Evolutionary conservation across 2,329 filamentous ascomycete species (phyloP).

Genomic region (Curvularia sp.): DNA sequence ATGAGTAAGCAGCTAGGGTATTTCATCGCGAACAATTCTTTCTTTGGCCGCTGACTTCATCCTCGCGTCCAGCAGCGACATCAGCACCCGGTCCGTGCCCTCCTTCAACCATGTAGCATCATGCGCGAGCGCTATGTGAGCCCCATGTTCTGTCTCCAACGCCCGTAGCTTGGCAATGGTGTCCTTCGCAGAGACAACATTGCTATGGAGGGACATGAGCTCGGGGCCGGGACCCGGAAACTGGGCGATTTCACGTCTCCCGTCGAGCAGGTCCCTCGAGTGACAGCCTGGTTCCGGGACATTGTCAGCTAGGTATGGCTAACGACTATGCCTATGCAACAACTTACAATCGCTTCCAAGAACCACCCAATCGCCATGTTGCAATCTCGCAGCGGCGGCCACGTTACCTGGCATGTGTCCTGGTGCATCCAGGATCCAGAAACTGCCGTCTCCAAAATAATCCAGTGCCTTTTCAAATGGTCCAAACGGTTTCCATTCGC

Average conservation of each 20-base stretch:
- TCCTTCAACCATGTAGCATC: conserved; percentile 42
- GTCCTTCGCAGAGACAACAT: conserved; percentile 34
- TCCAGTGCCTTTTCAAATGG: conserved; percentile 48
- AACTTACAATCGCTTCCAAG: conserved; percentile 42
- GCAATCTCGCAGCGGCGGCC: conserved; percentile 38
- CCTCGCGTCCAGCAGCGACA: conserved; percentile 38
- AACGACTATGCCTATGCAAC: background rate
- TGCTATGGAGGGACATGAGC: conserved; percentile 38
- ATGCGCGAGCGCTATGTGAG: conserved; percentile 43
- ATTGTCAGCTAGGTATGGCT: background rate
- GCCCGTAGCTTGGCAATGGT: conserved; percentile 38
- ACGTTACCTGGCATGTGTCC: conserved; percentile 53
- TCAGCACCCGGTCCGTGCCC: conserved; percentile 35
- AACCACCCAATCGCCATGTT: conserved; percentile 41
- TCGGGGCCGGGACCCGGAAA: conserved; percentile 34
- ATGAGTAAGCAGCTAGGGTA: conserved; percentile 3
- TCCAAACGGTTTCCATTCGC: conserved; percentile 44
- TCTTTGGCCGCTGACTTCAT: conserved; percentile 34
- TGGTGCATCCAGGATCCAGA: conserved; percentile 50
- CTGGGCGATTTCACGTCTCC: conserved; percentile 36
- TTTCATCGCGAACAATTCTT: conserved; percentile 29
- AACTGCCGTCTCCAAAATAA: conserved; percentile 51
- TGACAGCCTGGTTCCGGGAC: conserved; percentile 28
- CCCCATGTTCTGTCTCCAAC: conserved; percentile 34
- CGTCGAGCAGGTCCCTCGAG: conserved; percentile 43